Percentiles rank a stretch among this genome's conserved stretches.
phyloP scores from a whole-genome alignment of 441 rosid species.

The Eugenia klotzschiana region DNA sequence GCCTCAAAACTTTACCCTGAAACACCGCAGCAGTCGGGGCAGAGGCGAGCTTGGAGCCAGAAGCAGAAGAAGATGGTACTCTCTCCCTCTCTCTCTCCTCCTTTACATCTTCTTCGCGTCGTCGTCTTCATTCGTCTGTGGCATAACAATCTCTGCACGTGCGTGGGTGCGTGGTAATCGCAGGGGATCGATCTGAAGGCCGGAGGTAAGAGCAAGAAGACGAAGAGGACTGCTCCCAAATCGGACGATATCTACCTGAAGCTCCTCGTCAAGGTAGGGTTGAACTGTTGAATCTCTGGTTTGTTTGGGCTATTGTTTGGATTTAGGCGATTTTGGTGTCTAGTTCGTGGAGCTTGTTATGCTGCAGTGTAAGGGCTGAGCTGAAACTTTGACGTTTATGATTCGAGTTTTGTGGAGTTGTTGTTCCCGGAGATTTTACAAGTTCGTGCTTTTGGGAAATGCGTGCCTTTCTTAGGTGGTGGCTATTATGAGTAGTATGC shows the following conservation, averaged over 20 bases:
- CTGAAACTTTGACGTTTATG: background rate
- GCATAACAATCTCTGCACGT: background rate
- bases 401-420: background rate
- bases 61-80: background rate
- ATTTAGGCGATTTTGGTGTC: background rate
- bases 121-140: background rate
- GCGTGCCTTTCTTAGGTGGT: background rate
- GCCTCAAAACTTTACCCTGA: background rate
- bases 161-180: background rate
- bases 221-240: constrained; percentile 58
- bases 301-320: background rate
- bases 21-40: background rate
- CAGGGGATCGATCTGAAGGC: constrained; percentile 65
- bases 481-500: rapidly evolving
- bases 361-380: background rate
- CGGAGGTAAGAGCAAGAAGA: constrained; percentile 68
- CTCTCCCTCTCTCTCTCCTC: background rate
- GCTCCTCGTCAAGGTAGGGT: constrained; percentile 48
- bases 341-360: background rate
- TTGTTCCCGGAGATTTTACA: background rate
- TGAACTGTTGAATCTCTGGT: background rate
- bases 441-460: background rate
- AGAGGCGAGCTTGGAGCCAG: background rate
- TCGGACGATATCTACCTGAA: constrained; percentile 61
- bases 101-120: background rate